phyloP scores from a whole-genome alignment of 495 filamentous ascomycete species.

The Hypoxylon cercidicola region DNA sequence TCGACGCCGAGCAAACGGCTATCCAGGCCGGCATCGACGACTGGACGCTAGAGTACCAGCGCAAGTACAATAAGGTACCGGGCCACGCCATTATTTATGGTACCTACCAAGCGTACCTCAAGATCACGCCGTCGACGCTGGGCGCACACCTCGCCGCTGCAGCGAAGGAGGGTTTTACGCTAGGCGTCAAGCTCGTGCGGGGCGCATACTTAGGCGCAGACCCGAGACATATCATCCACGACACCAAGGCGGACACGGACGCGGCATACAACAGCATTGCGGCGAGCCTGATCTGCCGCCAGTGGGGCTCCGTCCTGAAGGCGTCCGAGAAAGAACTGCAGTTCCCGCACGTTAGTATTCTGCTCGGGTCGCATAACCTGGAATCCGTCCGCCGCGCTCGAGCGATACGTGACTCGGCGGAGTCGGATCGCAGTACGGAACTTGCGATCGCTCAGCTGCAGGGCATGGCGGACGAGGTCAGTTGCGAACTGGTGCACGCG shows the following conservation, averaged over 20 bases:
- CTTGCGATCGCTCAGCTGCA: conserved; percentile 90
- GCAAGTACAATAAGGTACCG: conserved; percentile 73
- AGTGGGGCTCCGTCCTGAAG: conserved; percentile 62
- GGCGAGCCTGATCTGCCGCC: conserved; percentile 49
- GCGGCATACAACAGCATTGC: conserved; percentile 53
- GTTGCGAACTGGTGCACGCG: conserved; percentile 77
- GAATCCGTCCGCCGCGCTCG: conserved; percentile 79
- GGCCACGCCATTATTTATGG: conserved; percentile 69
- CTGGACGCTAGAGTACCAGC: conserved; percentile 84
- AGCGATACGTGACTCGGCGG: conserved; percentile 47
- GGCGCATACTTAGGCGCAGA: conserved; percentile 90
- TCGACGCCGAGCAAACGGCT: conserved; percentile 88
- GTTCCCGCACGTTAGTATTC: conserved; percentile 75
- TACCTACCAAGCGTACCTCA: conserved; percentile 83
- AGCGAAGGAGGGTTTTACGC: conserved; percentile 72
- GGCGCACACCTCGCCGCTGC: conserved; percentile 74
- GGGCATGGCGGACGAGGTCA: conserved; percentile 97
- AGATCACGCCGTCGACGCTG: conserved; percentile 72
- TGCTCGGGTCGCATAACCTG: conserved; percentile 94
- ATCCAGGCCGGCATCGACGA: conserved; percentile 85
- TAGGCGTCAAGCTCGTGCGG: conserved; percentile 91
- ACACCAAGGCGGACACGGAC: conserved; percentile 82
- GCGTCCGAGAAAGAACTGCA: conserved; percentile 41
- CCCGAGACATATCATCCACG: conserved; percentile 79
- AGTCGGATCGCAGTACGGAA: conserved; percentile 62